These are phyloP conservation scores for Coniferiporia sulphurascens DNA, from an alignment of 1,284 basidiomycete species.

Conservation along the genomic window DNA sequence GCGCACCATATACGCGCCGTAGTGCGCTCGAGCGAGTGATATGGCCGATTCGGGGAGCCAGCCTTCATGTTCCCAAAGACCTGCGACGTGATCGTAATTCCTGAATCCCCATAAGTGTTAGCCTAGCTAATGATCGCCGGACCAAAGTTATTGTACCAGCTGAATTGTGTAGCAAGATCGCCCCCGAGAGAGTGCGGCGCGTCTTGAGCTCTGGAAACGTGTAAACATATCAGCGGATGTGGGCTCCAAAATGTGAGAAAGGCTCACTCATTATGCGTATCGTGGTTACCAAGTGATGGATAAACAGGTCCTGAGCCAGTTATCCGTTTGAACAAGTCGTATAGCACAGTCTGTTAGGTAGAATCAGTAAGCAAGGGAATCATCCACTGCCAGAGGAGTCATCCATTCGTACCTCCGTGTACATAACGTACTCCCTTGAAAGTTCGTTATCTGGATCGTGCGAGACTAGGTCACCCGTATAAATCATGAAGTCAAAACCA, in stretches of 20 bases:
- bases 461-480: conserved; percentile 74
- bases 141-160: conserved; percentile 41
- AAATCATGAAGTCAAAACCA: conserved; percentile 65
- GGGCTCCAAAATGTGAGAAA: conserved; percentile 17
- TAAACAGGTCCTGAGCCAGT: conserved; percentile 66
- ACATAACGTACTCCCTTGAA: conserved; percentile 29
- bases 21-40: conserved; percentile 59
- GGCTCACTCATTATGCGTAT: conserved; percentile 57
- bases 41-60: conserved; percentile 65
- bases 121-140: not conserved
- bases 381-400: not conserved
- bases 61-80: conserved; percentile 62
- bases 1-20: conserved; percentile 69
- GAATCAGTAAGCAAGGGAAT: not conserved
- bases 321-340: conserved; percentile 57
- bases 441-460: conserved; percentile 65
- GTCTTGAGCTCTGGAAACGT: conserved; percentile 46
- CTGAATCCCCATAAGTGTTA: conserved; percentile 29
- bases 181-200: conserved; percentile 55
- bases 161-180: conserved; percentile 52
- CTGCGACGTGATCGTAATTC: conserved; percentile 71
- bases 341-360: conserved; percentile 49
- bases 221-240: not conserved
- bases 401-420: conserved; percentile 2
- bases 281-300: conserved; percentile 73